Percentiles rank a stretch among this genome's conserved stretches.
phyloP scores from a whole-genome alignment of 2,329 filamentous ascomycete genomes.

The Botrytis byssoidea region DNA sequence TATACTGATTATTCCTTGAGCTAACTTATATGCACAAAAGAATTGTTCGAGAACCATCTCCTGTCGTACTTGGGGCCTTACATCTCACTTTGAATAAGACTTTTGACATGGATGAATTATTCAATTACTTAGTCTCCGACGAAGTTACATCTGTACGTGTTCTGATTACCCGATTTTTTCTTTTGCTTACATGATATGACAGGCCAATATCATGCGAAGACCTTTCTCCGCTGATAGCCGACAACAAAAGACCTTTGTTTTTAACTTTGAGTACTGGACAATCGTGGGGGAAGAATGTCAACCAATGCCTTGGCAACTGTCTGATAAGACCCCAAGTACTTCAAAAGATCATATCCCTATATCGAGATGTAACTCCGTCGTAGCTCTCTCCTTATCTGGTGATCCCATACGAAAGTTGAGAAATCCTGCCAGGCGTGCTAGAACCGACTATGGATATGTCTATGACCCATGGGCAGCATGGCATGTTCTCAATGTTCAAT shows the following conservation, averaged over 20 bases:
- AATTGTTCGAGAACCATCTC: conserved; percentile 59
- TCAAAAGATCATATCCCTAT: conserved; percentile 55
- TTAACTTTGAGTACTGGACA: conserved; percentile 65
- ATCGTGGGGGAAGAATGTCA: conserved; percentile 54
- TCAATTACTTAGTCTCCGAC: conserved; percentile 53
- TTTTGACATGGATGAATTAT: conserved; percentile 63
- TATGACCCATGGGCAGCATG: conserved; percentile 60
- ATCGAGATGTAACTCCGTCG: conserved; percentile 57
- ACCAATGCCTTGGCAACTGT: conserved; percentile 59
- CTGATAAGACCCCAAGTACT: conserved; percentile 45
- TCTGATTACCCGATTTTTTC: conserved; percentile 27
- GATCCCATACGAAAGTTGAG: conserved; percentile 49
- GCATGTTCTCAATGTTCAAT: conserved; percentile 59
- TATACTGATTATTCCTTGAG: not conserved
- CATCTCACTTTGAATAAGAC: conserved; percentile 56
- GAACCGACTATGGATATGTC: conserved; percentile 50
- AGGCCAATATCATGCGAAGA: conserved; percentile 28
- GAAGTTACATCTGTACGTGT: conserved; percentile 43
- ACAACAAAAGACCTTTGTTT: conserved; percentile 58
- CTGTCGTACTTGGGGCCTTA: conserved; percentile 57
- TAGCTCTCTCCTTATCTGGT: conserved; percentile 57
- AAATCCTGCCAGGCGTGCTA: conserved; percentile 50
- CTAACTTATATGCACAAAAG: not conserved
- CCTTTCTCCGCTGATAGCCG: conserved; percentile 41
- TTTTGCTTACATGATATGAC: conserved; percentile 1